Evolutionary conservation across 306 rosid species (phyloP), one percentile per base, ranked within the genome.

Genomic region (Cicer judaicum): DNA sequence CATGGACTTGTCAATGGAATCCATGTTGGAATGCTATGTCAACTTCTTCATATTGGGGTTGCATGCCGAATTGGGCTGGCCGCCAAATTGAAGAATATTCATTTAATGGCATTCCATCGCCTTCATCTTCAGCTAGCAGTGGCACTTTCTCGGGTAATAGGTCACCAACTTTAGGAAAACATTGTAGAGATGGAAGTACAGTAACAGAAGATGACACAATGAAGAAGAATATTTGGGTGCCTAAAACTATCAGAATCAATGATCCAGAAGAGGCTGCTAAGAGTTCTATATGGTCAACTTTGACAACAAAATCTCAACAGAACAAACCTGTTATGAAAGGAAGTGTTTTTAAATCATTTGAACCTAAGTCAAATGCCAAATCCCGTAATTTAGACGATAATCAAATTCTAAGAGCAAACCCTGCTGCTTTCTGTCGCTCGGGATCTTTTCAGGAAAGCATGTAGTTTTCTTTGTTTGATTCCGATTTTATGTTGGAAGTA

Each of bases 371-470:
- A 15, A 79, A 44, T 56, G 77, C 75, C 12, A 70, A 62, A 49
- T 36, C 84, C 36, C 79, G 67, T 38, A 46, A 13, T 43, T 76
- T 24, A 68, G 83, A 86, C 54, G 84, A 69, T 81, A 75, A 81
- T 73, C 77, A 68, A 29, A 81, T 84, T 74, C 83, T 86, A 69
- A 81, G 75, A 55, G 87, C 85, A 62, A 89, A 89, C 70, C 89
- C 93, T 65, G 90, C 93, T 18, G 88, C 93, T 70, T 76, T 84
- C 48, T 86, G 81, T 41, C 93, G 86, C 63, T 86, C 88, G 5
- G 84, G 81, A 67, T 80, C 85, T 0, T 86, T 86, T 72, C 80
- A 84, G 66, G 93, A 86, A 82, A 79, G 64, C 41, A 40, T 80
- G 49, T 89, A 44, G 82, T 67, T 18, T 38, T 61, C 21, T 61